Conservation (phyloP, 1,139 yeast genomes). For the Pichia sp. region DNA sequence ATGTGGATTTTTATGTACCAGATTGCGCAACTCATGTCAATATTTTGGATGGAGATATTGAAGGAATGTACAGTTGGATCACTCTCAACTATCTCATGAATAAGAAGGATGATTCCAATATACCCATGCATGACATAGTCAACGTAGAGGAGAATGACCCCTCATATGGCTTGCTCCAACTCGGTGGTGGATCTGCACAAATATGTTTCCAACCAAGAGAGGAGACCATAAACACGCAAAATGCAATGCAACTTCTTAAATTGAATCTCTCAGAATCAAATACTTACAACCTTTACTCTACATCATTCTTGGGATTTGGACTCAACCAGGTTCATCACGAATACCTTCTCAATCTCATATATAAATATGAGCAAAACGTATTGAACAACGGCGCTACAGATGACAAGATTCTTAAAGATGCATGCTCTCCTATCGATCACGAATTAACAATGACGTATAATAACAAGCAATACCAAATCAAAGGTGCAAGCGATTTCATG, state of each 20-base stretch:
- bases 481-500: no score
- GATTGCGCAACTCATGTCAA: slow-evolving; percentile 55
- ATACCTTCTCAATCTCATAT: slow-evolving; percentile 39
- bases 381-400: not conserved
- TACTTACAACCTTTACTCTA: slow-evolving; percentile 66
- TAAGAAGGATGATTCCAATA: slow-evolving; percentile 33
- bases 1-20: slow-evolving; percentile 52
- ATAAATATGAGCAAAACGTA: no score
- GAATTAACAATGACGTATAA: no score
- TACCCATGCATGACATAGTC: no score
- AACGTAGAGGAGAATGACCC: no score
- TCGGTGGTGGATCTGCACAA: slow-evolving; percentile 90
- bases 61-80: slow-evolving; percentile 81
- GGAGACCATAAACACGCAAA: slow-evolving; percentile 40
- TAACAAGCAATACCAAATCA: no score
- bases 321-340: slow-evolving; percentile 59
- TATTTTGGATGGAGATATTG: slow-evolving; percentile 69
- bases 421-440: no score
- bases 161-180: slow-evolving; percentile 73
- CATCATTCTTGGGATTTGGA: slow-evolving; percentile 73
- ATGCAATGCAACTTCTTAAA: slow-evolving; percentile 42
- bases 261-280: slow-evolving; percentile 34
- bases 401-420: no score
- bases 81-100: slow-evolving; percentile 66
- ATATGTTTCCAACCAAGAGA: slow-evolving; percentile 67